phyloP scores from a whole-genome alignment of 352 stramenopile genomes.

The Salisapilia sapeloensis region DNA sequence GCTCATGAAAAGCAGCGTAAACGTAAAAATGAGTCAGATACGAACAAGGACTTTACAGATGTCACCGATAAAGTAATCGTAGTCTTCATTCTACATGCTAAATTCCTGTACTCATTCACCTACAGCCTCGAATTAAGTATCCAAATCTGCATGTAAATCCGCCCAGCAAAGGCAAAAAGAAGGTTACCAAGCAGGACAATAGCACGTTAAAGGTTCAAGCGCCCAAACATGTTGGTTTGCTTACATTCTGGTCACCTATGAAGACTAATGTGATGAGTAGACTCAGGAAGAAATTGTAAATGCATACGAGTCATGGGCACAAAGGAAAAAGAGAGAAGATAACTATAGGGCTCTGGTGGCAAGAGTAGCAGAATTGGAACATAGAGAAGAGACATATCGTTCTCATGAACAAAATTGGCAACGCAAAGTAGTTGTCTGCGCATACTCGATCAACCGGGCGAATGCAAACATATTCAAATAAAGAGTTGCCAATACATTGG shows the following conservation, averaged over 20 bases:
- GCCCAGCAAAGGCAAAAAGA: slow-evolving; percentile 1
- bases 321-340: slow-evolving; percentile 25
- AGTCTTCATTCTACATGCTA: no score
- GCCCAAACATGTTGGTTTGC: no score
- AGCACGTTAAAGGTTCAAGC: no score
- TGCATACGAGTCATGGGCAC: slow-evolving; percentile 22
- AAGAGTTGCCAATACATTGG: background rate
- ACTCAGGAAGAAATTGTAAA: slow-evolving; percentile 3
- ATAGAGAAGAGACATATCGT: no score
- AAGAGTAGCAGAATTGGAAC: slow-evolving; percentile 12
- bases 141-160: slow-evolving; percentile 47
- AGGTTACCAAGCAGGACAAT: background rate
- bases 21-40: background rate
- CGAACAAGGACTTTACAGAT: background rate
- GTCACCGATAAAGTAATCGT: no score
- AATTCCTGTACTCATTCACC: no score
- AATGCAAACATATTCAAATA: no score
- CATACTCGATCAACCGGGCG: slow-evolving; percentile 32
- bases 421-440: slow-evolving; percentile 51
- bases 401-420: no score
- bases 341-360: slow-evolving; percentile 11
- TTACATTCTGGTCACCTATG: no score
- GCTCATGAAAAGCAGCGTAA: no score
- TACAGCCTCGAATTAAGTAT: no score
- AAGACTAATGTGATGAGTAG: no score